Evolutionary conservation across 139 green algal genomes (phyloP).

Genomic region (Picochlorum sp.): DNA sequence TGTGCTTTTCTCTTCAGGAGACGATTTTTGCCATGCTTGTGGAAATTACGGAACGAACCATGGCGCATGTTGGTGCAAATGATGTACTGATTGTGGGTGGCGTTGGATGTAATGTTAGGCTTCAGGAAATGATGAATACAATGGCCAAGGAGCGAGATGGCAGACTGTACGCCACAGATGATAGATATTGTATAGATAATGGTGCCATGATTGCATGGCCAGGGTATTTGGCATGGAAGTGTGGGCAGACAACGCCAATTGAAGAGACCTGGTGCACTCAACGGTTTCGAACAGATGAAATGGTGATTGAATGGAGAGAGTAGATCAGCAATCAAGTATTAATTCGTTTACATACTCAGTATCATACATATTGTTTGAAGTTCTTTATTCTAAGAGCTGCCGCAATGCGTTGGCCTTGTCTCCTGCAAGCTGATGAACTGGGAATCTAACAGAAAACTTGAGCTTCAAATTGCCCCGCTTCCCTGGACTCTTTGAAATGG

Average conservation of each 20-base stretch:
- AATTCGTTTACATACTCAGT: neutral
- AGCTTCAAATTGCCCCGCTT: conserved; percentile 57
- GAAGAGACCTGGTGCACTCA: conserved; percentile 70
- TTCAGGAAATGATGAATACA: conserved; percentile 78
- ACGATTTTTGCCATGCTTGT: conserved; percentile 92
- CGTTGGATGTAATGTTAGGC: conserved; percentile 81
- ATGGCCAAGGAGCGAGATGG: conserved; percentile 62
- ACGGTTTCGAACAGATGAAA: conserved; percentile 80
- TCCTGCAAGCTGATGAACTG: conserved; percentile 18
- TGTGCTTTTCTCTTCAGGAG: conserved; percentile 86
- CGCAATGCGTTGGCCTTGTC: conserved; percentile 9
- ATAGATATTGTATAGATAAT: conserved; percentile 90
- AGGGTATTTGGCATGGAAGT: conserved; percentile 60
- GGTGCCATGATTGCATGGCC: conserved; percentile 93
- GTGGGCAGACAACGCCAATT: conserved; percentile 42
- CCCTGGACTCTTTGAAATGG: conserved; percentile 52
- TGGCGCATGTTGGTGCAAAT: conserved; percentile 67
- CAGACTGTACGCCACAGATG: conserved; percentile 40
- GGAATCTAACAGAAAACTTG: conserved; percentile 63
- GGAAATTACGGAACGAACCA: conserved; percentile 86
- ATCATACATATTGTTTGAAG: conserved; percentile 4
- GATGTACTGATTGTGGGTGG: conserved; percentile 88
- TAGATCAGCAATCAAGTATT: neutral
- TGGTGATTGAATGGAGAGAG: conserved; percentile 64
- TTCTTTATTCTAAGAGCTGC: conserved; percentile 11